phyloP scores from a whole-genome alignment of 768 basidiomycete genomes.

The Russula earlei region DNA sequence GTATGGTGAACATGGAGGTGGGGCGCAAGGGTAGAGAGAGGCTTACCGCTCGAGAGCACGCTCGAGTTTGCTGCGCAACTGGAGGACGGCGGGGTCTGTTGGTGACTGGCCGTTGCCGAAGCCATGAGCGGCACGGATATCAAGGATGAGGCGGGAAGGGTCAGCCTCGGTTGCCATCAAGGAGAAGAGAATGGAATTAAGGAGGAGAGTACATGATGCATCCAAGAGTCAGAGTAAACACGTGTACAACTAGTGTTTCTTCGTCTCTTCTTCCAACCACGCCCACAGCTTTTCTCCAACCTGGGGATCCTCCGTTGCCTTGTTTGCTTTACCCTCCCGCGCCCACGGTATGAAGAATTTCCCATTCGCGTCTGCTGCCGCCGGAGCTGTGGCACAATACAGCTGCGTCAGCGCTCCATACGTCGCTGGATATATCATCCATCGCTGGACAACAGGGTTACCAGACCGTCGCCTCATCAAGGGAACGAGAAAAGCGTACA shows the following conservation, averaged over 20 bases:
- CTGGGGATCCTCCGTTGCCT: constrained; percentile 20
- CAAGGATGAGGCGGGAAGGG: neutral
- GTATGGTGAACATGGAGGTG: neutral
- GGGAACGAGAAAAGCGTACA: neutral
- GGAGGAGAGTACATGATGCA: neutral
- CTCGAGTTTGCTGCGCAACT: constrained; percentile 13
- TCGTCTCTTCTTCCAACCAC: constrained; percentile 25
- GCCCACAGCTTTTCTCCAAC: constrained; percentile 25
- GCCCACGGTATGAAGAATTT: constrained; percentile 28
- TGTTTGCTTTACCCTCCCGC: constrained; percentile 16
- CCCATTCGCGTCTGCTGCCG: constrained; percentile 32
- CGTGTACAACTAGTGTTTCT: neutral
- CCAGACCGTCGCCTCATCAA: neutral
- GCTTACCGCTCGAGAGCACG: constrained; percentile 18
- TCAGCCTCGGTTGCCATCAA: no score
- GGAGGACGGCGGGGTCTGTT: neutral
- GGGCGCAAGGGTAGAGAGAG: neutral
- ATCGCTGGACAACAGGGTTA: neutral
- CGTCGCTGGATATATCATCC: neutral
- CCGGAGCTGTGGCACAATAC: constrained; percentile 35
- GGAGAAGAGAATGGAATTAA: neutral
- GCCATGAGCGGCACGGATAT: constrained; percentile 9
- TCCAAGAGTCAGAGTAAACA: no score
- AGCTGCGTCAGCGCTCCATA: constrained; percentile 36
- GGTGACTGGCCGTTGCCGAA: neutral